Conservation (phyloP, 805 yeast species). For the Monosporozyma servazzii region DNA sequence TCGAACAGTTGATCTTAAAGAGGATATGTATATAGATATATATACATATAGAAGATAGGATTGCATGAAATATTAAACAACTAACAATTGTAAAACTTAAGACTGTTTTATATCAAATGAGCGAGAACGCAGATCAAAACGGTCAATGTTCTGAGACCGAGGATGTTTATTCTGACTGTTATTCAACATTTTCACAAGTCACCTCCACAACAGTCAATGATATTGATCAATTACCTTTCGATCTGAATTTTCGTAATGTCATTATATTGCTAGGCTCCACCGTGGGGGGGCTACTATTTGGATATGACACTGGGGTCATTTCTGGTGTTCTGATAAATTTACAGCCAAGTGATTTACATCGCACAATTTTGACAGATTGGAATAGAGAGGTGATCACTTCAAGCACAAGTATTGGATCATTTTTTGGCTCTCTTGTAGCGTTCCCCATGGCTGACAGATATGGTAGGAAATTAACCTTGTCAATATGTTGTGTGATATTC, state of each 20-base stretch:
- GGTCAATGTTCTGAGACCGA: slow-evolving; percentile 9
- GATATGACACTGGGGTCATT: slow-evolving; percentile 58
- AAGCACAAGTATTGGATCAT: slow-evolving; percentile 45
- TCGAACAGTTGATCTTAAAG: not conserved
- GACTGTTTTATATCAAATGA: not conserved
- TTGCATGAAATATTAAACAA: not conserved
- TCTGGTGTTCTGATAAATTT: slow-evolving; percentile 47
- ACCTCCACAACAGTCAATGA: slow-evolving; percentile 23
- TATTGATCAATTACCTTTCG: slow-evolving; percentile 23
- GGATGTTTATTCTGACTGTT: slow-evolving; percentile 25
- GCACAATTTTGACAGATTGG: slow-evolving; percentile 27
- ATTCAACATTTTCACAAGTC: slow-evolving; percentile 22
- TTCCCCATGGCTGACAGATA: slow-evolving; percentile 41
- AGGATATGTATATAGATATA: no score
- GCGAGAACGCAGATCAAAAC: not conserved
- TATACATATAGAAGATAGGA: not conserved
- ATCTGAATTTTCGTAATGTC: slow-evolving; percentile 14
- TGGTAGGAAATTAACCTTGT: slow-evolving; percentile 35
- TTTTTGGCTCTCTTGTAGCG: slow-evolving; percentile 43
- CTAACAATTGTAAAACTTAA: not conserved
- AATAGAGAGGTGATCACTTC: slow-evolving; percentile 37
- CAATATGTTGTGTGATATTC: slow-evolving; percentile 38
- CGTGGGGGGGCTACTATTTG: slow-evolving; percentile 53
- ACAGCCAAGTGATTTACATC: slow-evolving; percentile 32
- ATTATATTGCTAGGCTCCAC: slow-evolving; percentile 31